Evolutionary conservation across 2,329 filamentous ascomycete genomes (phyloP).

Genomic region (Stagonosporopsis chrysanthemi): DNA sequence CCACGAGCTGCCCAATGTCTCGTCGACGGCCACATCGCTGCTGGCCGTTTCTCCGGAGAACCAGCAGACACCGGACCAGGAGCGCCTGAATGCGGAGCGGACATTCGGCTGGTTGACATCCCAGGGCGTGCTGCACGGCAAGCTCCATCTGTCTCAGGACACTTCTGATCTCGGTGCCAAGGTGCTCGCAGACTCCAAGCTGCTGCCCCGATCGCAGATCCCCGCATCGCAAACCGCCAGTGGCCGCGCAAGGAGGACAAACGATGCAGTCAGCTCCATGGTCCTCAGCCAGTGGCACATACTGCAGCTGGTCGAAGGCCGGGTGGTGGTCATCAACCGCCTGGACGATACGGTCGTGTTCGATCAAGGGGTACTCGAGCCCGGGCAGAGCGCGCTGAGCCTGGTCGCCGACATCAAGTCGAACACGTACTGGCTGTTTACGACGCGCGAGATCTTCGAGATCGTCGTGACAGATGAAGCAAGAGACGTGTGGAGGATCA

Average conservation of each 20-base stretch:
- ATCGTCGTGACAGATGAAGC: constrained; percentile 90
- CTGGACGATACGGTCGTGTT: constrained; percentile 86
- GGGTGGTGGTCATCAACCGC: constrained; percentile 84
- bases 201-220: constrained; percentile 77
- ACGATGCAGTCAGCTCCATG: constrained; percentile 80
- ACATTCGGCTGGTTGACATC: constrained; percentile 90
- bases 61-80: constrained; percentile 57
- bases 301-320: constrained; percentile 79
- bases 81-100: constrained; percentile 69
- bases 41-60: constrained; percentile 80
- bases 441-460: constrained; percentile 88
- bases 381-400: constrained; percentile 80
- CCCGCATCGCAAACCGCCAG: constrained; percentile 70
- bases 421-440: constrained; percentile 98
- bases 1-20: constrained; percentile 73
- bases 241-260: constrained; percentile 68
- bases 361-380: constrained; percentile 83
- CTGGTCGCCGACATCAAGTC: constrained; percentile 90
- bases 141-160: constrained; percentile 68
- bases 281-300: constrained; percentile 94
- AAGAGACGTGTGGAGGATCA: constrained; percentile 91
- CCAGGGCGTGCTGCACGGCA: constrained; percentile 88
- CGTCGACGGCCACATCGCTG: constrained; percentile 67
- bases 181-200: constrained; percentile 79
- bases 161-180: constrained; percentile 72